These are phyloP conservation scores for Cryphonectria parasitica DNA, from an alignment of 2,329 filamentous ascomycete genomes.

Conservation along the genomic window DNA sequence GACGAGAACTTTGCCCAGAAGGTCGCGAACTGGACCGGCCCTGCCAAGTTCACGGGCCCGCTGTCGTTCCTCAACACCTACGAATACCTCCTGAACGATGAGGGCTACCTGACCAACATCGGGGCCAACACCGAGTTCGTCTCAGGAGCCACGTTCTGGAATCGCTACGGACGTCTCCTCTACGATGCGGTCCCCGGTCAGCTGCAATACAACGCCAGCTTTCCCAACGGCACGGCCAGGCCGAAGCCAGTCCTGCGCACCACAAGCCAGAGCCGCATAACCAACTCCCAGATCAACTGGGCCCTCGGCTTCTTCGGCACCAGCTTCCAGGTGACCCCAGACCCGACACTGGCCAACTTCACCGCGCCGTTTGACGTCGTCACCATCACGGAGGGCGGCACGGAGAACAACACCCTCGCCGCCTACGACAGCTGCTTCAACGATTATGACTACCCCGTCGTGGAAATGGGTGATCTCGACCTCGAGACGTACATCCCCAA, in stretches of 20 bases:
- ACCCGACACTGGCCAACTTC: conserved; percentile 44
- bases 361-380: conserved; percentile 51
- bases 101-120: conserved; percentile 45
- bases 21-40: conserved; percentile 48
- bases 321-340: conserved; percentile 43
- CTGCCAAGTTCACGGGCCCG: conserved; percentile 45
- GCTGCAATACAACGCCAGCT: conserved; percentile 51
- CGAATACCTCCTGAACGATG: conserved; percentile 44
- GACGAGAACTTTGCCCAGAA: conserved; percentile 54
- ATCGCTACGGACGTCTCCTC: conserved; percentile 56
- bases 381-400: conserved; percentile 53
- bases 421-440: conserved; percentile 54
- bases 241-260: conserved; percentile 56
- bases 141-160: conserved; percentile 56
- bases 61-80: conserved; percentile 58
- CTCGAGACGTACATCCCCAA: conserved; percentile 43
- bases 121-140: conserved; percentile 55
- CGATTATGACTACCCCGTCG: conserved; percentile 39
- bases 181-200: conserved; percentile 54
- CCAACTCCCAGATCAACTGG: conserved; percentile 59
- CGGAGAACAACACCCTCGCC: conserved; percentile 57
- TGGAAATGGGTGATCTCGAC: conserved; percentile 45
- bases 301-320: conserved; percentile 57
- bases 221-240: conserved; percentile 49
- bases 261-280: conserved; percentile 57